Conservation (phyloP, 2,329 filamentous ascomycete genomes). For the Cladosporium sp. region DNA sequence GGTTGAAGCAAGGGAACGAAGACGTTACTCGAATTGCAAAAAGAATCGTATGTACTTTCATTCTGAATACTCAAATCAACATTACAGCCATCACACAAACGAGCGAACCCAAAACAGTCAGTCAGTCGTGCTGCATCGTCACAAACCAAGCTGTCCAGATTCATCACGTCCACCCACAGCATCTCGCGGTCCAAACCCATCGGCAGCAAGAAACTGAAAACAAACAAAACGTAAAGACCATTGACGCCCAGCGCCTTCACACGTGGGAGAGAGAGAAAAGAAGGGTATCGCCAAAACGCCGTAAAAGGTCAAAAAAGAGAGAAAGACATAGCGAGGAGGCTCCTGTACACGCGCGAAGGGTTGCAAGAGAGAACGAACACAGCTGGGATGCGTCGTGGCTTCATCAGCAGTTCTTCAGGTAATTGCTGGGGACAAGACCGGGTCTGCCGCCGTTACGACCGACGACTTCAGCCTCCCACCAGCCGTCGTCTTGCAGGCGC, state of each 20-base stretch:
- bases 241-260: neutral
- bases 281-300: conserved; percentile 18
- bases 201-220: neutral
- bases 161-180: neutral
- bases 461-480: conserved; percentile 97
- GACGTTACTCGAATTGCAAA: too few species aligned
- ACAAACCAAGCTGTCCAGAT: neutral
- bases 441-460: conserved; percentile 56
- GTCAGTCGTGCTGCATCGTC: neutral
- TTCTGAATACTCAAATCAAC: neutral
- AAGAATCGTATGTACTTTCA: neutral
- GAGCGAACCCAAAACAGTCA: neutral
- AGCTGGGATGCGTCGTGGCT: neutral
- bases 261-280: neutral
- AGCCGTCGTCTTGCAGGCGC: conserved; percentile 92
- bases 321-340: neutral
- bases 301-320: neutral
- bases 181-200: neutral
- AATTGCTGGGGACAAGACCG: conserved; percentile 67
- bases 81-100: neutral
- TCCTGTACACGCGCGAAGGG: conserved; percentile 8
- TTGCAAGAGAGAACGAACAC: neutral
- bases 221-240: neutral
- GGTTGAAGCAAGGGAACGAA: too few species aligned
- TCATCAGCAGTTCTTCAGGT: conserved; percentile 57